Base-by-base conservation (phyloP, 192 early-diverging fungal species). In the Thamnidium elegans region DNA sequence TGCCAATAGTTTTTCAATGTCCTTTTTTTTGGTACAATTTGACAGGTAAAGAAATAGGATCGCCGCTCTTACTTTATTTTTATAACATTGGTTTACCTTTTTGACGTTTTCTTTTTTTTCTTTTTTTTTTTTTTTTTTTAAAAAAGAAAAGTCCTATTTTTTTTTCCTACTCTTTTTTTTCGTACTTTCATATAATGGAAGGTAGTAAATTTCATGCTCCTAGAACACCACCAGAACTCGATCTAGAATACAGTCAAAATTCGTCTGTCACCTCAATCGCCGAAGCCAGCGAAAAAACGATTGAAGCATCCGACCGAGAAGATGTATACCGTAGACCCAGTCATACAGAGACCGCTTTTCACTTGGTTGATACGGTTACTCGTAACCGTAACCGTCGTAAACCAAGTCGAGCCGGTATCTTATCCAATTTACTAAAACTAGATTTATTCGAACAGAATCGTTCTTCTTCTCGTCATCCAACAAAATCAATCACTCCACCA, bases 351-450 rank as follows among this genome's bases (percentile, higher is more conserved):
- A 53, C 52, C 62, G 71, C 71, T n/a, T 39, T 73, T 44, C 43
- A 50, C 2, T 30, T 73, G 19, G 71, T 73, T 11, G 50, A 67
- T n/a, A 56, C 59, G 5, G 56, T 67, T 31, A 73, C 71, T 5
- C 44, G 45, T 11, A 26, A 26, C 1, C 26, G 26, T 26, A 26
- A 26, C 26, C 34, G 58, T 17, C 34, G 56, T 9, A 19, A 55
- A 20, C 72, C 77, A 4, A 73, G 67, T 39, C 62, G 67, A 61
- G 65, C 66, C 5, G 80, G 80, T 58, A 75, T 81, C 11, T 52
- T 81, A 7, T 72, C 77, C 32, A 78, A 81, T 51, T 20, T 81
- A 17, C 48, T 81, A 2, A 78, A 76, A 50, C 72, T 81, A 9
- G 72, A 76, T 21, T 48, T 58, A n/a, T 59, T 54, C 36, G 44